phyloP scores from a whole-genome alignment of 768 basidiomycete genomes.

The Amanita polypyramis region DNA sequence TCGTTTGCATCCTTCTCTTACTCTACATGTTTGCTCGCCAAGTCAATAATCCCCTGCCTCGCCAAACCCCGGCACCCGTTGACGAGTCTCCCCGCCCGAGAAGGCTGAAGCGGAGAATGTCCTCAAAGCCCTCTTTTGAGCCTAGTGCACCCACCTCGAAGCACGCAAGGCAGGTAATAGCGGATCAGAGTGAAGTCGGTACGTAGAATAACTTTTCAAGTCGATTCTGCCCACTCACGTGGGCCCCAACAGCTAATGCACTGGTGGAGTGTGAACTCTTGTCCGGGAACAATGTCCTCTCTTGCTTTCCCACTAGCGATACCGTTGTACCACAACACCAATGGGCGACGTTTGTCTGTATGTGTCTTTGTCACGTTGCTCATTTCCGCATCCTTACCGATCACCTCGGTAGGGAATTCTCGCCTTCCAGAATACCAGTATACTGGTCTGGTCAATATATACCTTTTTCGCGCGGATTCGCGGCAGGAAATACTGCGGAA shows the following conservation, averaged over 20 bases:
- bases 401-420: constrained; percentile 56
- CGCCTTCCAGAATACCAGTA: constrained; percentile 56
- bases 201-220: constrained; percentile 6
- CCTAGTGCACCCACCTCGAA: constrained; percentile 17
- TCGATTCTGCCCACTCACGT: constrained; percentile 1
- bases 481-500: constrained; percentile 35
- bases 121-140: constrained; percentile 10
- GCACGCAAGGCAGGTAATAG: constrained; percentile 26
- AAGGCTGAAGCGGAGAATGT: constrained; percentile 23
- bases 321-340: constrained; percentile 60
- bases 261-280: constrained; percentile 36
- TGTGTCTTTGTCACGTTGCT: constrained; percentile 21
- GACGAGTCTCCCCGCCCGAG: constrained; percentile 10
- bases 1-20: not conserved
- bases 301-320: constrained; percentile 60
- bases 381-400: constrained; percentile 7
- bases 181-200: constrained; percentile 26
- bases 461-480: constrained; percentile 68
- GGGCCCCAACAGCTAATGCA: constrained; percentile 27
- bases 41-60: constrained; percentile 32
- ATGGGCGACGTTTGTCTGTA: constrained; percentile 74
- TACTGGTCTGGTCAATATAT: constrained; percentile 58
- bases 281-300: constrained; percentile 62
- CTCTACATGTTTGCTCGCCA: constrained; percentile 26
- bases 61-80: constrained; percentile 23